Base-by-base conservation (phyloP, 805 yeast genomes). In the Phaffomyces thermotolerans region DNA sequence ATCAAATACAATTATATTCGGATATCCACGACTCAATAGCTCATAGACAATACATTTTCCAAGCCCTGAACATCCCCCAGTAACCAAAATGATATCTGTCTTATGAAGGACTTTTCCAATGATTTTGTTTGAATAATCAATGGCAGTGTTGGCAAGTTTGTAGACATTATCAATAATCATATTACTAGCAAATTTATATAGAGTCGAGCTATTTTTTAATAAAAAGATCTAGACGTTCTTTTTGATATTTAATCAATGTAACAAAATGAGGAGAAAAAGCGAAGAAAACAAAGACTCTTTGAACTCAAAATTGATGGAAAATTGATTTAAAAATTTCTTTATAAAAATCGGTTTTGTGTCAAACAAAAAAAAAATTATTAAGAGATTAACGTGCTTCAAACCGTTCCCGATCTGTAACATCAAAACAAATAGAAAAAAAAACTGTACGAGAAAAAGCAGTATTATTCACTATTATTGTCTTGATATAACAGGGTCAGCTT, bases 31-130 rank as follows among this genome's bases (percentile, higher is more conserved):
- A 8, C 50, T 50, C 6, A 65, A 60, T 42, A 90, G 72, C 22
- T 56, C 55, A 14, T 52, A 48, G 0, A 73, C 85, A 4, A 91
- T 49, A 49, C 78, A 84, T 35, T 64, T 65, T 0, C 98, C 98
- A 9, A 91, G 67, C 0, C 97, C 98, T 0, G 78, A 66, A 4
- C 75, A 59, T 0, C 97, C 98, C 0, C 98, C 98, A 0, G 98
- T 90, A 18, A 91, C 67, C 4, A 89, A 63, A 0, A 79, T 83
- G 10, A 83, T 67, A 54, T 86, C 95, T 10, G 67, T 62, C 0
- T 76, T 73, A 33, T 78, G 81, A 47, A 73, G 72, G 10, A 64
- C 66, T 44, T 70, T 73, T 1, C 86, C 86, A 18, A 79, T 58
- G 1, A 76, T 25, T 3, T 60, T 35, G 24, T 69, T 66, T 3